Evolutionary conservation across 768 basidiomycete genomes (phyloP), one percentile per base, ranked within the genome.

Genomic region (Termitomyces bulborhizus): DNA sequence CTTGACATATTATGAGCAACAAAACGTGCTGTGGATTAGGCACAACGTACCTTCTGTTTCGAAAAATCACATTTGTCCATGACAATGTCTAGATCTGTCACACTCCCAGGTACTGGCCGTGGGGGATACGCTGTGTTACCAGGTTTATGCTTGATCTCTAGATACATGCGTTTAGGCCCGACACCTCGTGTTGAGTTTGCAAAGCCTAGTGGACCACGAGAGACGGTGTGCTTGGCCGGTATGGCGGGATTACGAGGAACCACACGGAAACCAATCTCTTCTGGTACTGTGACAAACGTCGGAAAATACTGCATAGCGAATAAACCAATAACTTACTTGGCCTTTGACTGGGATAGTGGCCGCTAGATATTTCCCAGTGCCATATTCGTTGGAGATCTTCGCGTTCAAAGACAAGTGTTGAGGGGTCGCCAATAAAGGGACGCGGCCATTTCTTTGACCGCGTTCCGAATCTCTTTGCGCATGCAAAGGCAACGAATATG

Each of bases 21-120:
- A 49, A 41, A 32, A 36, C 16, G 41, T 26, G 13, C 3, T 6
- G 24, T 29, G 58, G 21, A 12, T 6, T 18, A 1, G n/a, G 27
- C 1, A 32, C 21, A 32, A 49, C 69, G 41, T 49, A 88, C 90
- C 77, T 91, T 90, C 62, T 82, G 79, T 58, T 82, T 77, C 15
- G 84, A 83, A 68, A 94, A 97, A 71, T 96, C 92, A 67, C 97
- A 99, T 62, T 94, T 83, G 42, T 93, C 86, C 88, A 95, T 88
- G 4, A 98, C 77, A 29, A 80, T 73, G 69, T 99, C 96, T 61
- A 99, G 71, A 68, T 99, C 97, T 8, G 91, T 81, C 18, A 95
- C 80, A 55, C 90, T 88, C 13, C 91, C 92, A 0, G 89, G 82
- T 1, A 85, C 73, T 24, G 96, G 97, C 51, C 96, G 80, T 13